Evolutionary conservation across 768 basidiomycete species (phyloP), one percentile per base, ranked within the genome.

Genomic region (Termitomyces sp.): DNA sequence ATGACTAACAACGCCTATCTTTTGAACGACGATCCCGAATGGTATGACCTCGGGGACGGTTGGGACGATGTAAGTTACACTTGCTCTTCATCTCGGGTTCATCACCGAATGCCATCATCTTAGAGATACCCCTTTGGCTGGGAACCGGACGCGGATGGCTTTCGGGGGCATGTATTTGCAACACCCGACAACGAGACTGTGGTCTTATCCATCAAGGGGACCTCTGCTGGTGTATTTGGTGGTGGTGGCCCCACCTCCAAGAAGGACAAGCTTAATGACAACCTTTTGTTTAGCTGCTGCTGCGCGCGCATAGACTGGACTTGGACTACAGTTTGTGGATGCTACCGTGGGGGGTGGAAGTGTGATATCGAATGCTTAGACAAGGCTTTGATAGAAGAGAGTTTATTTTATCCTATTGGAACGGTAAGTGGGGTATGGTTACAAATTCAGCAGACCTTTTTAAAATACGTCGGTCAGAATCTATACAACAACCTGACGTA

Each of bases 1-100:
- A 98, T 99, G 91, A 83, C 92, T 40, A 90, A 87, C 64, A 93
- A 98, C 65, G 93, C 96, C 46, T 98, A 98, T 73, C 70, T 87
- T 15, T 65, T 74, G 11, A 82, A 82, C 0, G 75, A 77, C 8
- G 83, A 87, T 53, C 56, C 69, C 6, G 79, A 67, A 1, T 98
- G 96, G 96, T 96, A 91, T 67, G 83, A 88, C 45, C 63, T 94
- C 44, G 77, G 74, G 1, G 77, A 74, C 0, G 64, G 75, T 1
- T 98, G 88, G 88, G 84, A 82, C 66, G 70, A 70, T 7, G 78
- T 81, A 60, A 60, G 77, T 54, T 38, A 50, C 32, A 28, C 22
- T 58, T 42, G 28, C 45, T 32, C 28, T 45, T 28, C 32, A 26
- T 55, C 17, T 54, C 34, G 47, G 40, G 15, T 30, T 46, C 45